A percentile compares a stretch with the other conserved stretches of the same genome.
Conservation (phyloP, 345 rosid species). For the Euphorbia tirucalli region DNA sequence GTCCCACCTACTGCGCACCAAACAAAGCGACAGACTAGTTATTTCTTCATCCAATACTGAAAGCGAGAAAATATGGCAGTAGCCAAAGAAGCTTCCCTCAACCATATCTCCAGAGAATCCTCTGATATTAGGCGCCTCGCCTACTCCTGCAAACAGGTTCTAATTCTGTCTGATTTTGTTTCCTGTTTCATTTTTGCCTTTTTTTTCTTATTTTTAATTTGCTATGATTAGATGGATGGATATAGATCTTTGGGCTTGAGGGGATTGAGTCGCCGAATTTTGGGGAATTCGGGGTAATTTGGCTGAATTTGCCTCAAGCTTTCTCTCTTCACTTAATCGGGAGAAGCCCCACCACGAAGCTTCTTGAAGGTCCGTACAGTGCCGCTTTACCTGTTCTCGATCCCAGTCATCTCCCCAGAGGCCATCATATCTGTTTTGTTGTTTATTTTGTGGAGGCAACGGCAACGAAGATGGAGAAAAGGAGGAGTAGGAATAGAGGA, state of each 20-base stretch:
- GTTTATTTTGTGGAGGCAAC: too few species aligned
- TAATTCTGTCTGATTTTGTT: too few species aligned
- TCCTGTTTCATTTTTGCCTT: background rate
- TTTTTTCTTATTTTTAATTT: background rate
- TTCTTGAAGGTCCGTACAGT: constrained; percentile 86
- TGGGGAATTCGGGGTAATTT: constrained; percentile 66
- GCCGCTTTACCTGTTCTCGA: constrained; percentile 52
- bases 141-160: constrained; percentile 58
- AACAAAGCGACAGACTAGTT: too few species aligned
- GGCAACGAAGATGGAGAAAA: too few species aligned
- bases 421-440: constrained; percentile 84
- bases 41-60: too few species aligned
- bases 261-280: constrained; percentile 69
- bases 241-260: constrained; percentile 55
- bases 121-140: constrained; percentile 83
- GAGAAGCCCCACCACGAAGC: constrained; percentile 56
- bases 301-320: constrained; percentile 68
- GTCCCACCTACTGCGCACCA: too few species aligned
- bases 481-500: too few species aligned
- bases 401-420: constrained; percentile 69
- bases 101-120: constrained; percentile 87
- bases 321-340: constrained; percentile 74
- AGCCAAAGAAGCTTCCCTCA: constrained; percentile 43
- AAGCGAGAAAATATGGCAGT: too few species aligned
- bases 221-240: background rate